phyloP scores from a whole-genome alignment of 768 basidiomycete species.

The Leucosporidium yakuticum region DNA sequence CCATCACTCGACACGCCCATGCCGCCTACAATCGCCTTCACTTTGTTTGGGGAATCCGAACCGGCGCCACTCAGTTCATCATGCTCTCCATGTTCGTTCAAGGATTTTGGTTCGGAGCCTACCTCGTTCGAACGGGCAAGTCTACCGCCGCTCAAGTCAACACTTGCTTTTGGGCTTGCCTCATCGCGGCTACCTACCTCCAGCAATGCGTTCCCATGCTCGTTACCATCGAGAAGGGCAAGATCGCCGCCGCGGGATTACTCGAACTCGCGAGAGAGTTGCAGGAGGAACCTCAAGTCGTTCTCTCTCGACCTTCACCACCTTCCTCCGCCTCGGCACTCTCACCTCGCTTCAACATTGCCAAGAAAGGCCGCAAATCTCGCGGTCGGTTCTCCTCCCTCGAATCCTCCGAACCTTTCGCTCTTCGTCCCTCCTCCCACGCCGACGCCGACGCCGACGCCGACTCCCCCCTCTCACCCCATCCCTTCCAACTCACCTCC shows the following conservation, averaged over 20 bases:
- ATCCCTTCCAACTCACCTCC: conserved; percentile 12
- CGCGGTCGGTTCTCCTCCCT: neutral
- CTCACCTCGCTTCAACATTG: neutral
- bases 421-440: neutral
- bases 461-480: conserved; percentile 18
- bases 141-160: conserved; percentile 71
- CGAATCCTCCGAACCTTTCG: conserved; percentile 1
- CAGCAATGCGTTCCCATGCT: conserved; percentile 81
- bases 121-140: conserved; percentile 72
- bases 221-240: conserved; percentile 72
- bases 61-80: conserved; percentile 67
- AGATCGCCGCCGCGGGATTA: conserved; percentile 67
- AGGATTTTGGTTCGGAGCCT: conserved; percentile 91
- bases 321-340: neutral
- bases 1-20: conserved; percentile 50
- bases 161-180: conserved; percentile 96
- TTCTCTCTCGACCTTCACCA: neutral
- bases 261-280: conserved; percentile 55
- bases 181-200: conserved; percentile 79
- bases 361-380: neutral
- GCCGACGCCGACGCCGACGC: neutral
- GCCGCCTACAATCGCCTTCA: conserved; percentile 54
- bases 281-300: neutral
- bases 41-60: conserved; percentile 67
- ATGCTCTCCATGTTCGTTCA: conserved; percentile 91